These are phyloP conservation scores for Furculomyces boomerangus DNA, from an alignment of 371 early-diverging fungal genomes.

Conservation along the genomic window DNA sequence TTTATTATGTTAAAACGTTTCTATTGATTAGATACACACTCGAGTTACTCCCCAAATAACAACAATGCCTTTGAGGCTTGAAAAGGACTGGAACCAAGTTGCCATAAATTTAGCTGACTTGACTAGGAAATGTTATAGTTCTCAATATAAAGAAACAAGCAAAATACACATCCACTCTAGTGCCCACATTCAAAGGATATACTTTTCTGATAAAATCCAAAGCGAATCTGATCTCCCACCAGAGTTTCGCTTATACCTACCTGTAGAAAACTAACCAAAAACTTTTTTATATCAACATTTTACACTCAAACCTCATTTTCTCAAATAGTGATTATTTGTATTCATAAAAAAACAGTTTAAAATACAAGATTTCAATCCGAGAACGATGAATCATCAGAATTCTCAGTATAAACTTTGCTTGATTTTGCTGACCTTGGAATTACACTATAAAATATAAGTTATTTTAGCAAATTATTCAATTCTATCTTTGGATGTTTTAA, in stretches of 20 bases:
- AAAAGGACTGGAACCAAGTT: constrained; percentile 92
- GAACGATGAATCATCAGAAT: no score
- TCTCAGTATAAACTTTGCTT: no score
- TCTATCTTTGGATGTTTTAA: no score
- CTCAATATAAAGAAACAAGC: constrained; percentile 69
- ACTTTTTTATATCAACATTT: no score
- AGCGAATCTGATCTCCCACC: constrained; percentile 84
- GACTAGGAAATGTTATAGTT: constrained; percentile 72
- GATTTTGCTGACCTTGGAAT: no score
- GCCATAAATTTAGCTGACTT: constrained; percentile 73
- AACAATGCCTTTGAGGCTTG: constrained; percentile 86
- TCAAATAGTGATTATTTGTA: no score
- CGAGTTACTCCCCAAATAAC: constrained; percentile 73
- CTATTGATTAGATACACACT: constrained; percentile 35
- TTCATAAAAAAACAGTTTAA: no score
- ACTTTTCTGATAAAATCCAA: constrained; percentile 77
- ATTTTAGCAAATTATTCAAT: no score
- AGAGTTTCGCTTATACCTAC: constrained; percentile 59
- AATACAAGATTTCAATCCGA: no score
- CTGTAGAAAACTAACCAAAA: no score
- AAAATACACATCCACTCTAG: constrained; percentile 85
- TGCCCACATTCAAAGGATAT: constrained; percentile 68
- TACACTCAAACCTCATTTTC: no score
- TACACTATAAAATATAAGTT: no score
- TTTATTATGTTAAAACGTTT: neutral